Conservation (phyloP, 495 filamentous ascomycete species). For the Hypoxylon lenormandii region DNA sequence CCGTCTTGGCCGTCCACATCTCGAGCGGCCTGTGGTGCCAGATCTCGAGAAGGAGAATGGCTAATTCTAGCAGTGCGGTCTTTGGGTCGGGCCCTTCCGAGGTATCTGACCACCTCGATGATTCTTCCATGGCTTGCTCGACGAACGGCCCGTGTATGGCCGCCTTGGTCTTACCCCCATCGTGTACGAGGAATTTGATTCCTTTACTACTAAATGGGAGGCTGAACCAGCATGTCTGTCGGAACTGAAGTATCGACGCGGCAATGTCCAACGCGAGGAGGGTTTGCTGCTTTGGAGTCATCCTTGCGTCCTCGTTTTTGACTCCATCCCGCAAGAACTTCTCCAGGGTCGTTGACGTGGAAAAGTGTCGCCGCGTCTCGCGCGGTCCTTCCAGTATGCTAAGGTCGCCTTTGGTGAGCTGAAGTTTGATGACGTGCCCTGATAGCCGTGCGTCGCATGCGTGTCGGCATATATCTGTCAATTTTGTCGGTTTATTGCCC, state of each 20-base stretch:
- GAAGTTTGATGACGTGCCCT: constrained; percentile 9
- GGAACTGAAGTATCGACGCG: constrained; percentile 33
- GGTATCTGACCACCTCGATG: background rate
- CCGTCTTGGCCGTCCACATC: constrained; percentile 1
- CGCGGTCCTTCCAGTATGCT: constrained; percentile 13
- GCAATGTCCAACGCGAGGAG: constrained; percentile 31
- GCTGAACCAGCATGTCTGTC: constrained; percentile 26
- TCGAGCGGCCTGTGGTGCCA: constrained; percentile 38
- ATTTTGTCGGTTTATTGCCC: background rate
- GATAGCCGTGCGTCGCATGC: background rate
- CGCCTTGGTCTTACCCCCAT: background rate
- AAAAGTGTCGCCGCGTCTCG: constrained; percentile 7
- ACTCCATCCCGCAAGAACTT: constrained; percentile 8
- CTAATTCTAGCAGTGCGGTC: constrained; percentile 34
- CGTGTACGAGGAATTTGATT: background rate
- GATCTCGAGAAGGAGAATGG: constrained; percentile 41
- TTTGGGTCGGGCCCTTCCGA: constrained; percentile 10
- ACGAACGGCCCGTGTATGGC: constrained; percentile 17
- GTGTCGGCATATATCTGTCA: constrained; percentile 6
- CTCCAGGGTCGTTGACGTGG: constrained; percentile 4
- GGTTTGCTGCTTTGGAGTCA: constrained; percentile 24
- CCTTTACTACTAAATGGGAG: constrained; percentile 4
- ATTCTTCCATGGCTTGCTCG: background rate
- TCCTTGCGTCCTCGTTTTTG: constrained; percentile 6
- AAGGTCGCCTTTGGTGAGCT: background rate